A percentile compares a stretch with the other conserved stretches of the same genome.
Evolutionary conservation across 2,329 filamentous ascomycete genomes (phyloP).

Genomic region (Sporothrix globosa): DNA sequence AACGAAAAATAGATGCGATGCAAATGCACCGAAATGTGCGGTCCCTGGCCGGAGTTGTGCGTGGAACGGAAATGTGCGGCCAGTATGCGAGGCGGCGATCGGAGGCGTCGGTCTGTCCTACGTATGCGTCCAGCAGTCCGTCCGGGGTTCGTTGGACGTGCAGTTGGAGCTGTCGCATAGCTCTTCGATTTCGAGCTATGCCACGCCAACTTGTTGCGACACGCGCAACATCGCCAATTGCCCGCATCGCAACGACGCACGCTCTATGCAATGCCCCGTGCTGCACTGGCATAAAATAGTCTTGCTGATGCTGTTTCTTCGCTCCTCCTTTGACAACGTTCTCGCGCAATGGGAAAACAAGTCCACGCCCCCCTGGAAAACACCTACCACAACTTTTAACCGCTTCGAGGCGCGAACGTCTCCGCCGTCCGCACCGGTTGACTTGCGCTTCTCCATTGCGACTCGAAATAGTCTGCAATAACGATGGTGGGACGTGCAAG

Average conservation of each 20-base stretch:
- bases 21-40: not conserved
- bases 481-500: not conserved
- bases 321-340: too few relatives aligned
- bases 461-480: not conserved
- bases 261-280: not conserved
- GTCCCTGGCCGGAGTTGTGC: not conserved
- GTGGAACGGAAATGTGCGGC: not conserved
- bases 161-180: constrained; percentile 26
- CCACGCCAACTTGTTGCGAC: constrained; percentile 9
- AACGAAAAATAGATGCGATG: not conserved
- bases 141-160: not conserved
- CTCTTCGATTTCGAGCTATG: constrained; percentile 1
- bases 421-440: constrained; percentile 49
- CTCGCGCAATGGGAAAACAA: not conserved
- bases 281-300: not conserved
- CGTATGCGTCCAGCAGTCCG: not conserved
- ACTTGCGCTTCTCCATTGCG: constrained; percentile 38
- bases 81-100: not conserved
- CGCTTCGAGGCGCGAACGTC: constrained; percentile 60
- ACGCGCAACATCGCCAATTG: not conserved
- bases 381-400: constrained; percentile 54
- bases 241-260: not conserved
- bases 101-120: not conserved
- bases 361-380: not conserved
- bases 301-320: not conserved